phyloP scores from a whole-genome alignment of 1,284 basidiomycete species.

The Coniferiporia weirii region DNA sequence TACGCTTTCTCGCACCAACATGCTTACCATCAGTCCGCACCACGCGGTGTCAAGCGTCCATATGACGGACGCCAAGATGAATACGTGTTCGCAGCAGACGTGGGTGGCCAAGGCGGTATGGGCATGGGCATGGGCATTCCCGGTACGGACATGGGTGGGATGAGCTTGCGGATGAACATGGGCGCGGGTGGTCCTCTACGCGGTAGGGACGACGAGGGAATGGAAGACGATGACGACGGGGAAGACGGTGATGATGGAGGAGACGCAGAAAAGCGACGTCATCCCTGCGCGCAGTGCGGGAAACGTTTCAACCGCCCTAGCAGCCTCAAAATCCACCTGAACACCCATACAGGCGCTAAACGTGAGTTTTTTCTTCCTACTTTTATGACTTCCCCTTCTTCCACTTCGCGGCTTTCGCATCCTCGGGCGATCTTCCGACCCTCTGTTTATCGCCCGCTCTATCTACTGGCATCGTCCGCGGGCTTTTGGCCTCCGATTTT shows the following conservation, averaged over 20 bases:
- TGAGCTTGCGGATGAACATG: neutral
- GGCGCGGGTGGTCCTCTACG: neutral
- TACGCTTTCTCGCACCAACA: neutral
- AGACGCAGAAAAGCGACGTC: conserved; percentile 37
- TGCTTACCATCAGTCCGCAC: neutral
- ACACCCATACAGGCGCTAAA: conserved; percentile 77
- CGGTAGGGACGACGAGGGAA: neutral
- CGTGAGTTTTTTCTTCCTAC: conserved; percentile 42
- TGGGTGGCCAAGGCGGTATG: neutral
- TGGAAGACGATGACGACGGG: neutral
- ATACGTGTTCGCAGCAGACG: neutral
- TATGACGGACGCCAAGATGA: neutral
- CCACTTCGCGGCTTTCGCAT: neutral
- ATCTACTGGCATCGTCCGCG: too few relatives aligned
- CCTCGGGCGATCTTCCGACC: too few relatives aligned
- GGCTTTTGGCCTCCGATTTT: too few relatives aligned
- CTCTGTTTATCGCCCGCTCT: too few relatives aligned
- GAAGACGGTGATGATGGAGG: neutral
- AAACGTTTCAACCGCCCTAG: conserved; percentile 76
- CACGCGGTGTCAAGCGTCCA: neutral
- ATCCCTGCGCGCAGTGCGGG: conserved; percentile 58
- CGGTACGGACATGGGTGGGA: neutral
- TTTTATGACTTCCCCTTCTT: neutral
- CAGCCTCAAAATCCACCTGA: conserved; percentile 68
- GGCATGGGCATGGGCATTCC: neutral